phyloP scores from a whole-genome alignment of 2,329 filamentous ascomycete species.

The Paecilomyces sp. region DNA sequence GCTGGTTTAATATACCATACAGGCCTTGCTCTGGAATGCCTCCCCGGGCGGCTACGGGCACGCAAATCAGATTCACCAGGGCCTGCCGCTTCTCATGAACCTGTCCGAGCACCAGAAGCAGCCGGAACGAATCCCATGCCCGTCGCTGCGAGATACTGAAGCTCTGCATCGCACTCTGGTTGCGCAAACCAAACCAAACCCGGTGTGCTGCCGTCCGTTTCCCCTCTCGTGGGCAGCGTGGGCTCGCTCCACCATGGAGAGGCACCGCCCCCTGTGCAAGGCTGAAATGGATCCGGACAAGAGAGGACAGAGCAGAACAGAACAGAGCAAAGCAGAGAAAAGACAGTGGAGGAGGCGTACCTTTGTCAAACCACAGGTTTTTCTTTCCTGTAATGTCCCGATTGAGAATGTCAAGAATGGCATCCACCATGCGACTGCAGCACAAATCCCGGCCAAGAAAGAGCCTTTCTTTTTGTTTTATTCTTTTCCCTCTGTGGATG shows the following conservation, averaged over 20 bases:
- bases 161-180: neutral
- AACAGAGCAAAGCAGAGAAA: neutral
- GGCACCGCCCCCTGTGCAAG: neutral
- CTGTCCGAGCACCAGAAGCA: neutral
- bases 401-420: neutral
- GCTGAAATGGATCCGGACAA: neutral
- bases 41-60: slow-evolving; percentile 25
- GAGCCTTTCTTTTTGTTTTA: neutral
- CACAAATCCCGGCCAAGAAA: neutral
- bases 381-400: neutral
- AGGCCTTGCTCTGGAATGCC: slow-evolving; percentile 11
- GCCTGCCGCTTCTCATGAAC: neutral
- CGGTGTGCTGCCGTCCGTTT: neutral
- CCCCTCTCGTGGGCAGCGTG: neutral
- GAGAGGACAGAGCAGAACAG: neutral
- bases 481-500: neutral
- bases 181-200: neutral
- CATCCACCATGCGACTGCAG: neutral
- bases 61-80: slow-evolving; percentile 12
- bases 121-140: neutral
- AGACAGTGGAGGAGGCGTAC: neutral
- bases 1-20: neutral
- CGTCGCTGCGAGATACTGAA: neutral
- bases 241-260: neutral
- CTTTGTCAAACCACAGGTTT: neutral